Evolutionary conservation across 768 basidiomycete species (phyloP), one percentile per base, ranked within the genome.

Genomic region (Lepiota brunneoincarnata): DNA sequence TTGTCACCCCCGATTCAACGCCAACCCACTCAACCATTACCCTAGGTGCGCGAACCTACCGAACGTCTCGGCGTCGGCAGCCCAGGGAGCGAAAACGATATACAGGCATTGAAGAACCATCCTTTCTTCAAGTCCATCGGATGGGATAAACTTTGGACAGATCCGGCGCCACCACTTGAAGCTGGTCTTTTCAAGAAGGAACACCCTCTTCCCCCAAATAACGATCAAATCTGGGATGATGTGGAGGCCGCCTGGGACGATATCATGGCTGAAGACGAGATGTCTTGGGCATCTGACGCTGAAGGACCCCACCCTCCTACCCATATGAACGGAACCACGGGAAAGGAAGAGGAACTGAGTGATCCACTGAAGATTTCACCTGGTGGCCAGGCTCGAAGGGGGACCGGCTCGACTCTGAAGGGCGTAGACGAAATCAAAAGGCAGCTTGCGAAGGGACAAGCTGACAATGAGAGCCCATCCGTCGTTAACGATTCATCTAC

Each of bases 61-160:
- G 73, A 80, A 34, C 78, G 88, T 10, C 69, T 90, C 7, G 88
- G 88, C 6, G 81, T 82, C 3, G 45, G 39, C 41, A 26, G 48
- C 37, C 35, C 48, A 31, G 6, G 42, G 28, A 36, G 58, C 57
- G 34, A 51, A 38, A 54, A 54, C 26, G 61, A 51, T 15, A 42
- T 54, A 1, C 42, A 58, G 2, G 46, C 49, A 2, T 38, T 49
- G 23, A 54, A 47, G 26, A 4, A 17, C 26, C 26, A 59, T 31
- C 50, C 49, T 44, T 44, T 64, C 59, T 63, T 61, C 71, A 15
- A 57, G 20, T 23, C 69, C 15, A 72, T 88, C 49, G 70, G 75
- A 46, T 91, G 89, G 89, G 69, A 73, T 9, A 74, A 70, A 0
- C 71, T 91, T 3, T 91, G 89, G 89, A 81, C 75, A 0, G 75